Base-by-base conservation (phyloP, 805 yeast species). In the Schwanniomyces polymorphus region DNA sequence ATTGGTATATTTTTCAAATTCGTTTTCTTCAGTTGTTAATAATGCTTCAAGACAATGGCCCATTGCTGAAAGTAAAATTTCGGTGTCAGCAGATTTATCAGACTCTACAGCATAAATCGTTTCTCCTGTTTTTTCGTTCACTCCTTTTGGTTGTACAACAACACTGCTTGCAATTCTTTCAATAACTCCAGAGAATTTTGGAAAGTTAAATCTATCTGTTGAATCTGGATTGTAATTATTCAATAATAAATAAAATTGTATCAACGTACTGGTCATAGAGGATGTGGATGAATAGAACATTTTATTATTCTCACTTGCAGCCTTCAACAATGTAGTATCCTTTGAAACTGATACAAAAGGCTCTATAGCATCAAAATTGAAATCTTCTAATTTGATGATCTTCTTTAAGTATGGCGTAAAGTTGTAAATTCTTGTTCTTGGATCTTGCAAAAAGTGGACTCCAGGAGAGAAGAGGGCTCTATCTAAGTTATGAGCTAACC, bases 41-140 rank as follows among this genome's bases (percentile, higher is more conserved):
- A 89, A 76, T 12, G 83, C 75, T 65, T 94, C 98, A 55, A 91
- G 65, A 1, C 88, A 78, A 52, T 86, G 86, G 0, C 98, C 98
- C 65, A 91, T 70, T 2, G 82, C 71, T 0, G 91, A 81, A 16
- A 92, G 70, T 10, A 88, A 75, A 17, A 84, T 79, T 48, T 86
- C 96, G 5, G 76, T 68, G 57, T 84, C 89, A 1, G 81, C 67
- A 0, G 88, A 76, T 50, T 82, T 81, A 59, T 88, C 97, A 0
- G 85, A 67, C 48, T 86, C 91, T 0, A 94, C 74, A 0, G 96
- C 82, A 56, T 75, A 85, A 0, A 81, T 63, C 3, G 58, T 51
- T 21, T 58, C 52, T 8, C 58, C 63, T 2, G 64, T 64, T 3
- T 50, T 47, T 7, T 45, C 27, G n/a, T 67, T 58, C 2, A 57